phyloP scores from a whole-genome alignment of 495 filamentous ascomycete species.

The Hypoxylon lienhwacheense region DNA sequence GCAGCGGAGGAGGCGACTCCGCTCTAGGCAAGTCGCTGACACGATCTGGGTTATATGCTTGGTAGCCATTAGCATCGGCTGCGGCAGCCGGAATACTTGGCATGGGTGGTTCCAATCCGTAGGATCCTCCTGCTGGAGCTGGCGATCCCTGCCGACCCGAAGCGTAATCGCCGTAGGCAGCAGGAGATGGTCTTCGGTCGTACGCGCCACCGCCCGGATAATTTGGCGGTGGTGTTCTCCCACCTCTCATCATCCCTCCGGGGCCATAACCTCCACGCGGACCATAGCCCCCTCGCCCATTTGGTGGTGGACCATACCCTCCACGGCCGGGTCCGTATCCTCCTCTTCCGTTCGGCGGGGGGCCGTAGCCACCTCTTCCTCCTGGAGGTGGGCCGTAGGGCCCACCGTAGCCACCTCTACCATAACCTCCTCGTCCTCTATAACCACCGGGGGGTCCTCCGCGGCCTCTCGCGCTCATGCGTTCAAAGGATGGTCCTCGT shows the following conservation, averaged over 20 bases:
- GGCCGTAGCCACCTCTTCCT: constrained; percentile 49
- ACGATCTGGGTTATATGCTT: constrained; percentile 47
- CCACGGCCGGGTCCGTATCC: constrained; percentile 45
- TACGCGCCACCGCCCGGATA: constrained; percentile 49
- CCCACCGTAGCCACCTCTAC: constrained; percentile 31
- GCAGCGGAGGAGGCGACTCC: constrained; percentile 67
- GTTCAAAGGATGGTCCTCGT: constrained; percentile 63
- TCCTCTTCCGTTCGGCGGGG: constrained; percentile 45
- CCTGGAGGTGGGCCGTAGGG: constrained; percentile 38
- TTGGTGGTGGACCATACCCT: constrained; percentile 42
- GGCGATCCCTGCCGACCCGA: constrained; percentile 42
- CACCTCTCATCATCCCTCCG: constrained; percentile 54
- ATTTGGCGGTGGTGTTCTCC: constrained; percentile 59
- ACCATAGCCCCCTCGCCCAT: constrained; percentile 51
- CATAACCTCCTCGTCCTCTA: constrained; percentile 57
- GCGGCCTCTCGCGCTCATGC: constrained; percentile 58
- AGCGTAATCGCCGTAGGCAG: constrained; percentile 45
- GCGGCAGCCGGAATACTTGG: constrained; percentile 32
- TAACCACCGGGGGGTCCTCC: constrained; percentile 56
- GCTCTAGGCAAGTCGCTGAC: constrained; percentile 51
- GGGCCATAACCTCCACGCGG: constrained; percentile 59
- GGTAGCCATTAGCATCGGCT: constrained; percentile 38
- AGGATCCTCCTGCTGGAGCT: constrained; percentile 42
- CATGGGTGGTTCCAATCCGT: constrained; percentile 39
- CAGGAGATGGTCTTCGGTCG: constrained; percentile 53